Evolutionary conservation across 1,284 basidiomycete genomes (phyloP), one percentile per base, ranked within the genome.

Genomic region (Irpex sp.): DNA sequence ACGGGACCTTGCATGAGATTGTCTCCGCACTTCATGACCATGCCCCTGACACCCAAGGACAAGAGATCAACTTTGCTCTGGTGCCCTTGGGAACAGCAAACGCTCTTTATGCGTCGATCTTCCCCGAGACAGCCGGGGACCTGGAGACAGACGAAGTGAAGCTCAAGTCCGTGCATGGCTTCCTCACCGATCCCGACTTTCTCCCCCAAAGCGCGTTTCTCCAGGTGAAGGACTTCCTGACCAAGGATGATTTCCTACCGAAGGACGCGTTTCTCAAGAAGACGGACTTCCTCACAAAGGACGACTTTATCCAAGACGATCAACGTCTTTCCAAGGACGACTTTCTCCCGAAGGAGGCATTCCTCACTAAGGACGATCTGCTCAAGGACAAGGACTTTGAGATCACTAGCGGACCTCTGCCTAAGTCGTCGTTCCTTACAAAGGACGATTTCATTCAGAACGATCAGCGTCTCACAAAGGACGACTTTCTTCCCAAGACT

Each of bases 11-110:
- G 36, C 91, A 94, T 71, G 93, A 96, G 71, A 82, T 95, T 59
- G 79, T 94, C 67, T 88, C 90, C 63, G 77, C 80, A 5, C 69
- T 91, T 36, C 74, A 80, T 58, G 69, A 68, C 35, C 68, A 68
- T 12, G 65, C 69, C 16, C 71, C 51, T 45, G 62, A 64, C 58
- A 16, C 49, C 23, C 18, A 37, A 5, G 21, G 37, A 28, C 36
- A 47, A 10, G 58, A 67, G 48, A 63, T 84, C 53, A 68, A 72
- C 36, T 73, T 89, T 60, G 82, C 77, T 9, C 77, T 90, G 37
- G 77, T 91, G 14, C 94, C 95, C 3, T 85, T 85, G 49, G 96
- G 96, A 9, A 98, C 95, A n/a, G 94, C 94, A 18, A 98, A 98
- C 70, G 96, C 96, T 0, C 78, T 97, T n/a, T 94, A 90, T 72